A percentile compares a stretch with the other conserved stretches of the same genome.
phyloP scores from a whole-genome alignment of 768 basidiomycete species.

The Pholiota conissans region DNA sequence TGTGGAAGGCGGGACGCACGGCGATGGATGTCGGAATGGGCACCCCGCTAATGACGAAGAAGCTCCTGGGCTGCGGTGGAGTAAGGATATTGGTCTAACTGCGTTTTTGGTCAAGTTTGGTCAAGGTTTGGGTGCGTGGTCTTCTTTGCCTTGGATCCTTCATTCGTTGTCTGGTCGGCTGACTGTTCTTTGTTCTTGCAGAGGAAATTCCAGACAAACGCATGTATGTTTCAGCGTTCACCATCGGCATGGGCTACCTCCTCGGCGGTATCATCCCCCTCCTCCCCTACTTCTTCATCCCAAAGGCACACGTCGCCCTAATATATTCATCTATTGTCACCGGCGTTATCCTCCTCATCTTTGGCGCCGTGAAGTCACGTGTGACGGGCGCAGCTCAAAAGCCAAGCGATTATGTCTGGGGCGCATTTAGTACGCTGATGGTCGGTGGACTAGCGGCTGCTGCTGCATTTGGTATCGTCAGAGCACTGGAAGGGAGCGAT shows the following conservation, averaged over 20 bases:
- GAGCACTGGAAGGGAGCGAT: constrained; percentile 38
- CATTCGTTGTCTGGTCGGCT: background rate
- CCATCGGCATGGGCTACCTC: constrained; percentile 94
- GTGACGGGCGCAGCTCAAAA: constrained; percentile 80
- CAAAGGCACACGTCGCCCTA: constrained; percentile 63
- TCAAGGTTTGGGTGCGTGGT: constrained; percentile 74
- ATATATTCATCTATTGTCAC: constrained; percentile 81
- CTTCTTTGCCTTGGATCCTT: constrained; percentile 9
- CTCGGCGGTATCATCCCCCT: constrained; percentile 93
- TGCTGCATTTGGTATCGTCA: constrained; percentile 56
- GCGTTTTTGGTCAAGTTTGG: constrained; percentile 96
- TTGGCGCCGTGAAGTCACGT: constrained; percentile 88
- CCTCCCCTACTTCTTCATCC: constrained; percentile 88
- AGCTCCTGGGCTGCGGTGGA: constrained; percentile 58
- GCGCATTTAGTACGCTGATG: constrained; percentile 80
- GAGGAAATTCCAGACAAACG: constrained; percentile 88
- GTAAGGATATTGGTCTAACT: constrained; percentile 81
- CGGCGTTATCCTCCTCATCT: constrained; percentile 81
- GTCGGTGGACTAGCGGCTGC: constrained; percentile 92
- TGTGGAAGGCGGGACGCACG: constrained; percentile 49
- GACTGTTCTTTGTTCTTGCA: constrained; percentile 28
- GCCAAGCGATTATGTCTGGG: constrained; percentile 75
- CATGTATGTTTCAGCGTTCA: constrained; percentile 88
- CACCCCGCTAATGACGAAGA: constrained; percentile 48
- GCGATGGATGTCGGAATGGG: constrained; percentile 15